These are phyloP conservation scores for Kwoniella dendrophila DNA, from an alignment of 768 basidiomycete genomes.

Conservation along the genomic window DNA sequence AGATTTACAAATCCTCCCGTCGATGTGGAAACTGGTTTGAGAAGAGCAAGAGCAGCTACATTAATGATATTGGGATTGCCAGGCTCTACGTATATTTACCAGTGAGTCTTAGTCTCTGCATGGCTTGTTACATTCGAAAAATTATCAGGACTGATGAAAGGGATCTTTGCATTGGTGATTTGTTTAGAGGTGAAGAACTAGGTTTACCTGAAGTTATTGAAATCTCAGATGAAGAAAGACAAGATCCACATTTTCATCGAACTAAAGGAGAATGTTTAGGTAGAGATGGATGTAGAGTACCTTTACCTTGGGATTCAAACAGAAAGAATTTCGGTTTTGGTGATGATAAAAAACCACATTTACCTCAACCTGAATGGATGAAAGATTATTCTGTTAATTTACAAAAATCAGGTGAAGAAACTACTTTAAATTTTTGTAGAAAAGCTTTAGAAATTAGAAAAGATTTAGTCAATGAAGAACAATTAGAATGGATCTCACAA, in stretches of 20 bases:
- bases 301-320: constrained; percentile 35
- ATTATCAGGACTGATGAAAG: background rate
- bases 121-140: background rate
- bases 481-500: constrained; percentile 37
- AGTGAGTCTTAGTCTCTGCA: constrained; percentile 28
- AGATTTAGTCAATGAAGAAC: constrained; percentile 28
- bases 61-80: constrained; percentile 46
- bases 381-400: constrained; percentile 29
- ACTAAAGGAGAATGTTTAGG: constrained; percentile 40
- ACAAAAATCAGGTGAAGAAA: constrained; percentile 13
- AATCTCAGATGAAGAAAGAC: constrained; percentile 32
- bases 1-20: constrained; percentile 22
- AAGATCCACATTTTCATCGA: constrained; percentile 47
- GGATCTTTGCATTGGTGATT: background rate
- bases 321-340: constrained; percentile 38
- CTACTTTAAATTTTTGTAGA: constrained; percentile 38
- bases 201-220: constrained; percentile 45
- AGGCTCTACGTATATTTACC: constrained; percentile 47
- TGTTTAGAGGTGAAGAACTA: constrained; percentile 43
- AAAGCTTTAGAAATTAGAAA: constrained; percentile 30
- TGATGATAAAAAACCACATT: constrained; percentile 28
- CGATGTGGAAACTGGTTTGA: constrained; percentile 31
- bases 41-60: constrained; percentile 39
- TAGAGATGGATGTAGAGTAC: constrained; percentile 48
- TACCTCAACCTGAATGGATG: constrained; percentile 39